Percentiles rank a stretch among this genome's conserved stretches.
phyloP scores from a whole-genome alignment of 2,329 filamentous ascomycete species.

The Monilinia fructigena region DNA sequence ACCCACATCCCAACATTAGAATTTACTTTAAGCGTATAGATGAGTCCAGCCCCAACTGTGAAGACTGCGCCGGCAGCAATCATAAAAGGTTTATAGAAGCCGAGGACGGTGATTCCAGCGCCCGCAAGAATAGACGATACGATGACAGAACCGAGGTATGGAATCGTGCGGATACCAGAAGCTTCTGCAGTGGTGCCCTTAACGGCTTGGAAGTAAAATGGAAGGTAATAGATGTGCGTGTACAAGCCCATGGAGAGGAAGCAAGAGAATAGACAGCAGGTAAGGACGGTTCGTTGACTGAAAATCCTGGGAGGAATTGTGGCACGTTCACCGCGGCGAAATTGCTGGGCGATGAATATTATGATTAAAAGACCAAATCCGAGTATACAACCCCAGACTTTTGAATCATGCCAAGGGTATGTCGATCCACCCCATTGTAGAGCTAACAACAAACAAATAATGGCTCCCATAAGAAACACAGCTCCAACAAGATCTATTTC shows the following conservation, averaged over 20 bases:
- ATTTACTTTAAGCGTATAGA: slow-evolving; percentile 45
- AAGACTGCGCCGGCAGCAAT: slow-evolving; percentile 47
- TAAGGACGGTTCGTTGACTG: slow-evolving; percentile 42
- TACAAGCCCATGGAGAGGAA: slow-evolving; percentile 41
- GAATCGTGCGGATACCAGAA: slow-evolving; percentile 46
- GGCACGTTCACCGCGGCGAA: slow-evolving; percentile 47
- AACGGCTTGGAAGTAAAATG: slow-evolving; percentile 53
- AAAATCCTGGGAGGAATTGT: slow-evolving; percentile 52
- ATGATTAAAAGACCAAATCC: slow-evolving; percentile 41
- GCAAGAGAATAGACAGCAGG: slow-evolving; percentile 40
- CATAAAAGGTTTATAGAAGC: slow-evolving; percentile 48
- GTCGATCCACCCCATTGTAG: slow-evolving; percentile 50
- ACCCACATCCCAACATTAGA: slow-evolving; percentile 50
- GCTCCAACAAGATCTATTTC: slow-evolving; percentile 51
- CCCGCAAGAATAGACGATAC: slow-evolving; percentile 46
- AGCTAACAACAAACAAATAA: slow-evolving; percentile 48
- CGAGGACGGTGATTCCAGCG: slow-evolving; percentile 43
- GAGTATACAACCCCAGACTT: slow-evolving; percentile 47
- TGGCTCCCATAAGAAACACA: slow-evolving; percentile 47
- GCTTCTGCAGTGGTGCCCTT: slow-evolving; percentile 43
- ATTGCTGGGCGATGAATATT: slow-evolving; percentile 45
- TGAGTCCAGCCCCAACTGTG: slow-evolving; percentile 46
- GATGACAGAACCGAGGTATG: slow-evolving; percentile 47
- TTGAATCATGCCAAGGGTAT: slow-evolving; percentile 46
- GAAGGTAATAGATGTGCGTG: slow-evolving; percentile 46